Base-by-base conservation (phyloP, 2,329 filamentous ascomycete species). In the Monosporascus ibericus region DNA sequence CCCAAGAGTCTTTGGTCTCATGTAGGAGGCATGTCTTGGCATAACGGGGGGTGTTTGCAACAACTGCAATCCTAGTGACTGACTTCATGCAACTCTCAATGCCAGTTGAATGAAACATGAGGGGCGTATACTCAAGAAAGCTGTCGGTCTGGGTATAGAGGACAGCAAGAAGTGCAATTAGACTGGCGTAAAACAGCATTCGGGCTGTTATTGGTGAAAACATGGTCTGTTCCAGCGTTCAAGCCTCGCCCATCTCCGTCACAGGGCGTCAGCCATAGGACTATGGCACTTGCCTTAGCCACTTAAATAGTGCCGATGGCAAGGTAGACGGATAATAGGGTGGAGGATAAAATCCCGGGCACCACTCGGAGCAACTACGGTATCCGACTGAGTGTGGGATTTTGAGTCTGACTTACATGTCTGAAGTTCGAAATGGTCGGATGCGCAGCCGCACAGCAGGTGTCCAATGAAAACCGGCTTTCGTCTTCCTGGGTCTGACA, bases 91-190 rank as follows among this genome's bases (percentile, higher is more conserved):
- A 30, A n/a, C 17, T 5, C 24, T 40, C 5, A 44, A 9, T 22
- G 25, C 34, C 20, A 20, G 22, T 18, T 5, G 22, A 17, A 25
- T 39, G 30, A 36, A 30, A 22, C 20, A 38, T 30, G 17, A 34
- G 30, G 40, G 20, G 47, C 25, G 49, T 48, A 38, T 54, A 54
- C 52, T 38, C 37, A 42, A 44, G 18, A 42, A n/a, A n/a, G 34
- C n/a, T 14, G 9, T 17, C 46, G 20, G 17, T 34, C 24, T 50
- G 34, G 18, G 44, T 46, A 47, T 48, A 48, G 8, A 54, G 20
- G 25, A 44, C 36, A 48, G 48, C 48, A 27, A 48, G 22, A 36
- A 27, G 14, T 25, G 48, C 48, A 17, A 53, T 36, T 25, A 50
- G 48, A 34, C 25, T 24, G 14, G 52, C 42, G n/a, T 46, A 37